phyloP scores from a whole-genome alignment of 495 filamentous ascomycete species.

The Pyronema omphalodes region DNA sequence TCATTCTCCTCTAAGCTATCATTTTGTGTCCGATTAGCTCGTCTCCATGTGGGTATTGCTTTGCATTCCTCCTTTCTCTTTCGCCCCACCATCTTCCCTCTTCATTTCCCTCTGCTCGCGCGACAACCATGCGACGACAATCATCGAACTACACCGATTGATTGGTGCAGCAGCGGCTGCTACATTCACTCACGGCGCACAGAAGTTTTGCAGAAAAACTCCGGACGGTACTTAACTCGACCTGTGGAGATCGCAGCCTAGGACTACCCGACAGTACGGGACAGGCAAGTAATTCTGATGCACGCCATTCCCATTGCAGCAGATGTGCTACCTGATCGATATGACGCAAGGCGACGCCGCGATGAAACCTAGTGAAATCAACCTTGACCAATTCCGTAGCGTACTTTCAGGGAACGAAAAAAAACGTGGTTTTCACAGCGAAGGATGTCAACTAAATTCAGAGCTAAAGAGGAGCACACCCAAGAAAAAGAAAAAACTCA shows the following conservation, averaged over 20 bases:
- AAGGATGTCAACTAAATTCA: not conserved
- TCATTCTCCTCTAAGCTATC: too few species aligned
- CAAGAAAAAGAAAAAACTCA: too few species aligned
- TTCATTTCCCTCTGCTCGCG: not conserved
- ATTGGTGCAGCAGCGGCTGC: not conserved
- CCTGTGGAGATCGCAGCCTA: not conserved
- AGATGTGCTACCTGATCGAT: not conserved
- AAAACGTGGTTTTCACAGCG: not conserved
- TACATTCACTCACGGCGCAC: not conserved
- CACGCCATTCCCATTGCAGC: slow-evolving; percentile 1
- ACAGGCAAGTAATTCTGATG: not conserved
- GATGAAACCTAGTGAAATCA: not conserved
- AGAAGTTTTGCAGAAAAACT: not conserved
- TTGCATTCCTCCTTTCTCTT: too few species aligned
- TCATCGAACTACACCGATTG: not conserved
- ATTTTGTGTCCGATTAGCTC: too few species aligned
- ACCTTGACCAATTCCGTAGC: not conserved
- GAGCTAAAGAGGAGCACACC: too few species aligned
- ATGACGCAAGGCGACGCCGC: slow-evolving; percentile 1
- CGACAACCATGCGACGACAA: not conserved
- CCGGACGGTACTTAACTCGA: not conserved
- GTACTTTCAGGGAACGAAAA: not conserved
- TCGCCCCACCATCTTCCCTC: not conserved
- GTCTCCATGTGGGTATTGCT: too few species aligned
- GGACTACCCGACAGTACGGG: not conserved